phyloP scores from a whole-genome alignment of 2,329 filamentous ascomycete genomes.

The Colletotrichum musicola region DNA sequence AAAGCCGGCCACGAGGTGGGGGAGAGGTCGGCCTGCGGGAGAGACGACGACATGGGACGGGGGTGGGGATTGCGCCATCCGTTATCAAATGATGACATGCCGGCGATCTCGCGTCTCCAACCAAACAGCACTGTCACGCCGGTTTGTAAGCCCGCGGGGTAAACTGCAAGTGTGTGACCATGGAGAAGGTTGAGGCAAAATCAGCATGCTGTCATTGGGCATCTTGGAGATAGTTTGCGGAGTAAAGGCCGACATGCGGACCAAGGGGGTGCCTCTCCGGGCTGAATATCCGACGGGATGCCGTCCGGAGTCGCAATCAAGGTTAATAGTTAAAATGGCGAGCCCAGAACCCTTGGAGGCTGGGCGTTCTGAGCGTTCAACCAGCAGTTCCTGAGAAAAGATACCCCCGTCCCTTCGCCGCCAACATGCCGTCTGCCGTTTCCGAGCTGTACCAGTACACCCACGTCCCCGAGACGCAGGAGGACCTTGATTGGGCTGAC shows the following conservation, averaged over 20 bases:
- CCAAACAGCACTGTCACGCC: conserved; percentile 3
- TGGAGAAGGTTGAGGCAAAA: conserved; percentile 18
- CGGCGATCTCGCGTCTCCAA: conserved; percentile 30
- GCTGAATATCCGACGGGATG: background rate
- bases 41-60: conserved; percentile 1
- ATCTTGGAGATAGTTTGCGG: conserved; percentile 7
- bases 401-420: conserved; percentile 11
- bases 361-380: background rate
- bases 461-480: conserved; percentile 52
- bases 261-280: background rate
- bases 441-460: conserved; percentile 49
- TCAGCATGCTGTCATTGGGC: conserved; percentile 23
- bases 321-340: conserved; percentile 31
- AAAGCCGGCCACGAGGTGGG: background rate
- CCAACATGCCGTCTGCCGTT: conserved; percentile 49
- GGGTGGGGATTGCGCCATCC: conserved; percentile 38
- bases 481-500: conserved; percentile 53
- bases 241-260: conserved; percentile 12
- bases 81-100: conserved; percentile 39
- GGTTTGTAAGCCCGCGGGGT: conserved; percentile 28
- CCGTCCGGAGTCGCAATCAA: conserved; percentile 12
- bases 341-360: conserved; percentile 25
- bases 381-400: background rate
- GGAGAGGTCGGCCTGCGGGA: background rate
- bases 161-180: conserved; percentile 4